These are phyloP conservation scores for Tagetes patula DNA, from an alignment of 129 eudicot genomes.

Conservation along the genomic window DNA sequence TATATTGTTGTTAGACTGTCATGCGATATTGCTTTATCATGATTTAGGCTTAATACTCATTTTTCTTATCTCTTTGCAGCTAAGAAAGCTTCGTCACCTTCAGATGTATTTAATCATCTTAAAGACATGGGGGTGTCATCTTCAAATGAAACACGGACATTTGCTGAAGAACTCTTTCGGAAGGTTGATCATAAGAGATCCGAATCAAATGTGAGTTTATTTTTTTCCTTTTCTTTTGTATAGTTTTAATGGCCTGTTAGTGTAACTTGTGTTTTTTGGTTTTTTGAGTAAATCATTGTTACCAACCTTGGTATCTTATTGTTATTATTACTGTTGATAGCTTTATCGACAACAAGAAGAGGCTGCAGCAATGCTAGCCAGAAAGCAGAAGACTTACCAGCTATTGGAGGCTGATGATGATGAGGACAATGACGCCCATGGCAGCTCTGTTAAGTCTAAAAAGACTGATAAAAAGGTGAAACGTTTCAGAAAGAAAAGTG, in stretches of 20 bases:
- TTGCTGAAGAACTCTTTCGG: constrained; percentile 68
- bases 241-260: neutral
- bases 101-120: constrained; percentile 53
- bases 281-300: neutral
- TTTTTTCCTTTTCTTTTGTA: neutral
- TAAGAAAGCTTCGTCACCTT: constrained; percentile 75
- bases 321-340: constrained; percentile 35
- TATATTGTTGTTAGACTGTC: neutral
- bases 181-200: constrained; percentile 58
- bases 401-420: constrained; percentile 88
- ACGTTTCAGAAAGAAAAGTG: constrained; percentile 74
- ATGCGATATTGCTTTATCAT: neutral
- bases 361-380: constrained; percentile 76
- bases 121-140: constrained; percentile 63
- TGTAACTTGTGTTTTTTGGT: neutral
- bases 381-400: constrained; percentile 73
- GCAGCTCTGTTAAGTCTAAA: constrained; percentile 34
- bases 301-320: neutral
- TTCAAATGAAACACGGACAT: constrained; percentile 46
- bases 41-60: constrained; percentile 1
- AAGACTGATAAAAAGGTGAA: constrained; percentile 50
- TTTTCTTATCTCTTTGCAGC: constrained; percentile 48
- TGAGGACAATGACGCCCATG: constrained; percentile 40
- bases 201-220: constrained; percentile 59
- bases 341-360: constrained; percentile 74